Conservation (phyloP, 73 alveolate species). For the Tetrahymena elliotti region DNA sequence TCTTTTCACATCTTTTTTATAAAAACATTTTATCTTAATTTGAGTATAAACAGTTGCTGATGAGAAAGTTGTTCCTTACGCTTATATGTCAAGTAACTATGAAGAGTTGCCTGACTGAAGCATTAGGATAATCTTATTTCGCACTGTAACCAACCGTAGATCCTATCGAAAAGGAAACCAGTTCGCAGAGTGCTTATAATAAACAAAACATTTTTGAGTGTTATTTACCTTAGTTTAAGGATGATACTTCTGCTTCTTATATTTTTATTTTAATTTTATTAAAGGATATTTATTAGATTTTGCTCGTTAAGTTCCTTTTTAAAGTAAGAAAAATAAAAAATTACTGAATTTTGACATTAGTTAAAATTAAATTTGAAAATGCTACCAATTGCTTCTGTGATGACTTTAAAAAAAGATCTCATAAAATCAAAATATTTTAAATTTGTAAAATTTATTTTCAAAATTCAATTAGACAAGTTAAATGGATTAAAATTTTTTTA, state of each 20-base stretch:
- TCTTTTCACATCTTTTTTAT: background rate
- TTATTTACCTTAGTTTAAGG: background rate
- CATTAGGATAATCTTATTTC: background rate
- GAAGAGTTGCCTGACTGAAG: background rate
- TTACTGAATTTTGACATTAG: background rate
- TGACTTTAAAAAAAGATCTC: no score
- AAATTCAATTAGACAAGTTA: no score
- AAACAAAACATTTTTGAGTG: background rate
- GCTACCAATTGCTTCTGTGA: background rate
- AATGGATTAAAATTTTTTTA: no score
- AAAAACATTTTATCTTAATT: no score
- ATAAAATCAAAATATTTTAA: no score
- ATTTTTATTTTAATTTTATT: background rate
- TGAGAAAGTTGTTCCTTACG: background rate
- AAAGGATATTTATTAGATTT: background rate
- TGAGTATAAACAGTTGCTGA: background rate
- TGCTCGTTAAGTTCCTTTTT: background rate
- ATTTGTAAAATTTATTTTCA: no score
- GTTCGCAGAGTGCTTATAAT: background rate
- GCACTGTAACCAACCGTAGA: conserved; percentile 1
- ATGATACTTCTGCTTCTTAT: background rate
- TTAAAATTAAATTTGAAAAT: background rate
- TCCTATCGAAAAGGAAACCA: background rate
- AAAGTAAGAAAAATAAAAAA: background rate
- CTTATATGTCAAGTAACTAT: background rate